Percentiles rank a stretch among this genome's conserved stretches.
Evolutionary conservation across 768 basidiomycete species (phyloP).

Genomic region (Suillus subaureus): DNA sequence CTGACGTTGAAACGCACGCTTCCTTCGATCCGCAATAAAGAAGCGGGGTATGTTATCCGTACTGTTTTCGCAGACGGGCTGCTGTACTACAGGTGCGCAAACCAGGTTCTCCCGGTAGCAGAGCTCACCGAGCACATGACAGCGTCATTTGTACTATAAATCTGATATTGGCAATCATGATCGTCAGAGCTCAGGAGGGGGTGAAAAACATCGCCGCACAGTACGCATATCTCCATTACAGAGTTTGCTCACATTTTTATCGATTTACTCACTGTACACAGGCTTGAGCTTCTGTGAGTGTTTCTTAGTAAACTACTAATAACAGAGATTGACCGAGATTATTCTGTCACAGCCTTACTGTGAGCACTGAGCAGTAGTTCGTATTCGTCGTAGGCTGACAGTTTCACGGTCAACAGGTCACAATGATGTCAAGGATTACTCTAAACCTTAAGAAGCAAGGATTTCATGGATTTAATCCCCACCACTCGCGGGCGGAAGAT

Average conservation of each 20-base stretch:
- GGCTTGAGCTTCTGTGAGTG: slow-evolving; percentile 44
- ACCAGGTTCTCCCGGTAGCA: background rate
- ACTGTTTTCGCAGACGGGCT: slow-evolving; percentile 36
- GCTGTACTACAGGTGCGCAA: slow-evolving; percentile 36
- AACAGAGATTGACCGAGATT: slow-evolving; percentile 39
- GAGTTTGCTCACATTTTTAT: background rate
- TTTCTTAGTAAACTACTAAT: slow-evolving; percentile 19
- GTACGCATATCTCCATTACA: slow-evolving; percentile 13
- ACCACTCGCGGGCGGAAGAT: background rate
- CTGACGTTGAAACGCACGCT: slow-evolving; percentile 37
- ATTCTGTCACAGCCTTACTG: slow-evolving; percentile 22
- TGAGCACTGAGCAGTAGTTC: slow-evolving; percentile 14
- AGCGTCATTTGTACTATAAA: slow-evolving; percentile 44
- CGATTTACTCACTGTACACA: slow-evolving; percentile 9
- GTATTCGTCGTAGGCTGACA: background rate
- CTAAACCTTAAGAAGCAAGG: slow-evolving; percentile 53
- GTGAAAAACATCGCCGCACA: slow-evolving; percentile 41
- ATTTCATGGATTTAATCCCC: background rate
- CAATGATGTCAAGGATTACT: slow-evolving; percentile 73
- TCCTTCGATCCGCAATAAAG: slow-evolving; percentile 19
- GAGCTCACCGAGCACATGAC: background rate
- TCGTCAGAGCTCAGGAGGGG: slow-evolving; percentile 29
- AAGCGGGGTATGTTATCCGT: slow-evolving; percentile 21
- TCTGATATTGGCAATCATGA: slow-evolving; percentile 41
- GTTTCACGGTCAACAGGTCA: slow-evolving; percentile 38